Base-by-base conservation (phyloP, 2,329 filamentous ascomycete genomes). In the Diaporthe helianthi region DNA sequence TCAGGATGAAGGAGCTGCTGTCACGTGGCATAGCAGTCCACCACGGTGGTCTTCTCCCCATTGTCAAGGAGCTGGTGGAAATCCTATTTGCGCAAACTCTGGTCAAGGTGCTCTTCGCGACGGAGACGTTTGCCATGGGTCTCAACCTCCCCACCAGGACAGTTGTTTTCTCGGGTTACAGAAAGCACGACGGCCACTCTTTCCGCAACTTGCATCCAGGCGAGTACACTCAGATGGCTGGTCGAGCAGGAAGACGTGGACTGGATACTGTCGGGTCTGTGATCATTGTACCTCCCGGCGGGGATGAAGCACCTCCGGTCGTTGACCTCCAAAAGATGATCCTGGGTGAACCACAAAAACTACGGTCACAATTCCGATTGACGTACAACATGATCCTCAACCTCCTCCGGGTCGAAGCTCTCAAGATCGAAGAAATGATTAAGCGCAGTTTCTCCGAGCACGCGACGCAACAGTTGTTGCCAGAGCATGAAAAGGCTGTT, bases 361-460 rank as follows among this genome's bases (percentile, higher is more conserved):
- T 99, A 60, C 89, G 94, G 55, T 98, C 95, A 8, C 96, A 99
- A 77, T 99, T 99, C 84, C 89, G 96, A 71, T 85, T 99, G 58
- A 99, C 97, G 0, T 99, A 99, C 84, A 99, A 98, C 81, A 99
- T 99, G 96, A 99, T 99, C 71, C 84, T 99, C 36, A 99, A 98
- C 76, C 84, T 99, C 38, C 85, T 99, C 60, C 91, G 96, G 44
- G 96, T 99, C 2, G 96, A 99, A 79, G 96, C 96, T 2, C 82
- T 99, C 73, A 98, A 98, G 83, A 98, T 99, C 74, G 96, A 99
- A 79, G 96, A 99, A 81, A 99, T 99, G 96, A 99, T 99, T 84
- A 99, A 99, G 86, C 92, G 96, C 73, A 98, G 94, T 79, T 99
- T 99, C 84, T 98, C 95, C 65, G 96, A 99, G 79, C 96, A 99